Percentiles rank a stretch among this genome's conserved stretches.
phyloP scores from a whole-genome alignment of 1,284 basidiomycete species.

The Cerioporus squamosus region DNA sequence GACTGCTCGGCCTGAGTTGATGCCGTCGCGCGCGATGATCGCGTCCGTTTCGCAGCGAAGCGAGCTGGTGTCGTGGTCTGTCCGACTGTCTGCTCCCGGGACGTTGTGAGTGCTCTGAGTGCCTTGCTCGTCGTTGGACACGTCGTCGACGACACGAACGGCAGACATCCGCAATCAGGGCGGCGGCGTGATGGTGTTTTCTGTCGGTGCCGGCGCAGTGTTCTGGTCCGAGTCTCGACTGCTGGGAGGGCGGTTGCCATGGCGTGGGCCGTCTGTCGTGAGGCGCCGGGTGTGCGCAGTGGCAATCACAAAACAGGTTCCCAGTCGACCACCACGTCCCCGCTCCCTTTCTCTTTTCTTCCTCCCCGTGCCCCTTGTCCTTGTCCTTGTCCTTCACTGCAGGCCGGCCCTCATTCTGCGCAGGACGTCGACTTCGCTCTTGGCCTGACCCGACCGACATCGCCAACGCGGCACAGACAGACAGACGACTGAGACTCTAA shows the following conservation, averaged over 20 bases:
- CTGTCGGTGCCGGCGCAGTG: not conserved
- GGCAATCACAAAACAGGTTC: constrained; percentile 21
- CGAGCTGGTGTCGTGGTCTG: not conserved
- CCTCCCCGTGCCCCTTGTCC: constrained; percentile 17
- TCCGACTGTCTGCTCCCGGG: not conserved
- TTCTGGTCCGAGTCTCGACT: too few relatives aligned
- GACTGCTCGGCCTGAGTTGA: not conserved
- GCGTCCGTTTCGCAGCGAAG: too few relatives aligned
- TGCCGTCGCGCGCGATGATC: not conserved
- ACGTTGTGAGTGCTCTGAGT: not conserved
- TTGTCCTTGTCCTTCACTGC: constrained; percentile 41
- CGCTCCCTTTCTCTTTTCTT: constrained; percentile 16
- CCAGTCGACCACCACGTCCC: constrained; percentile 18
- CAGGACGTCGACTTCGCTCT: constrained; percentile 39
- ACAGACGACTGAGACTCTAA: not conserved
- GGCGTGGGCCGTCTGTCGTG: too few relatives aligned
- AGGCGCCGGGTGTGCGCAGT: constrained; percentile 2
- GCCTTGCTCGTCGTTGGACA: not conserved
- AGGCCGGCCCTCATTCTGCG: constrained; percentile 53
- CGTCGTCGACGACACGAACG: too few relatives aligned
- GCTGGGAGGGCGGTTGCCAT: too few relatives aligned
- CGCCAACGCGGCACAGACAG: constrained; percentile 6
- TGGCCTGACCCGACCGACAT: constrained; percentile 19
- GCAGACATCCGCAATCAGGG: too few relatives aligned
- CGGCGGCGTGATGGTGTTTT: too few relatives aligned